phyloP scores from a whole-genome alignment of 202 grass and related monocot species.

The Elaeis oleifera region DNA sequence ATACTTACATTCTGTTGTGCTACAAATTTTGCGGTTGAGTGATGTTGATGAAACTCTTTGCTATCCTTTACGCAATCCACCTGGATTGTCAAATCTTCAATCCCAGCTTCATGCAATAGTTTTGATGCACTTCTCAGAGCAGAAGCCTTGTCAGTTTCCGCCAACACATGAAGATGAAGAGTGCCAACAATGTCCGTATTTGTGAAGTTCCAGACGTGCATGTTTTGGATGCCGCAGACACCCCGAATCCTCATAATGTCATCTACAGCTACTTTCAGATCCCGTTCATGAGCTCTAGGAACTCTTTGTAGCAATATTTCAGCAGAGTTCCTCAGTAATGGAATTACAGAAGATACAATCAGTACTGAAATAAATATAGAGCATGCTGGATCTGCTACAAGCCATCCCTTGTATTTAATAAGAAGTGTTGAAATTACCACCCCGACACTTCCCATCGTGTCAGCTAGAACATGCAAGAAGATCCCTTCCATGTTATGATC shows the following conservation, averaged over 20 bases:
- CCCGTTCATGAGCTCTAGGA: slow-evolving; percentile 74
- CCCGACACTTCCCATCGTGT: slow-evolving; percentile 93
- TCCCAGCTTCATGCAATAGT: slow-evolving; percentile 62
- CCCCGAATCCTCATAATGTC: slow-evolving; percentile 59
- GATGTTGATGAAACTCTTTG: neutral
- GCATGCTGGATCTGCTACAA: slow-evolving; percentile 87
- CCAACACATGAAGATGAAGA: slow-evolving; percentile 54
- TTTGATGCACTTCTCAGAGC: slow-evolving; percentile 41
- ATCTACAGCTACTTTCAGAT: slow-evolving; percentile 53
- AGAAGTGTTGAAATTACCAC: slow-evolving; percentile 89
- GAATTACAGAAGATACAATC: slow-evolving; percentile 87
- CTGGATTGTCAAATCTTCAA: slow-evolving; percentile 82
- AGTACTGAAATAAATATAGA: slow-evolving; percentile 96
- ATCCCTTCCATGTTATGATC: slow-evolving; percentile 99
- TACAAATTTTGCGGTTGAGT: too few species aligned
- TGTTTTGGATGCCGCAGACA: slow-evolving; percentile 49
- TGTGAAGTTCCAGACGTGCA: slow-evolving; percentile 95
- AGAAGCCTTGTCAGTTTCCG: slow-evolving; percentile 48
- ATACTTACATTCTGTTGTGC: too few species aligned
- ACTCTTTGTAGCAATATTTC: slow-evolving; percentile 97
- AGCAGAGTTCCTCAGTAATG: slow-evolving; percentile 87
- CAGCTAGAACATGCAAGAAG: slow-evolving; percentile 95
- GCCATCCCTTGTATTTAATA: slow-evolving; percentile 96
- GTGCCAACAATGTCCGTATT: slow-evolving; percentile 81
- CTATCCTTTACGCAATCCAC: slow-evolving; percentile 50